Conservation (phyloP, 2,329 filamentous ascomycete species). For the Decorospora gaudefroyi region DNA sequence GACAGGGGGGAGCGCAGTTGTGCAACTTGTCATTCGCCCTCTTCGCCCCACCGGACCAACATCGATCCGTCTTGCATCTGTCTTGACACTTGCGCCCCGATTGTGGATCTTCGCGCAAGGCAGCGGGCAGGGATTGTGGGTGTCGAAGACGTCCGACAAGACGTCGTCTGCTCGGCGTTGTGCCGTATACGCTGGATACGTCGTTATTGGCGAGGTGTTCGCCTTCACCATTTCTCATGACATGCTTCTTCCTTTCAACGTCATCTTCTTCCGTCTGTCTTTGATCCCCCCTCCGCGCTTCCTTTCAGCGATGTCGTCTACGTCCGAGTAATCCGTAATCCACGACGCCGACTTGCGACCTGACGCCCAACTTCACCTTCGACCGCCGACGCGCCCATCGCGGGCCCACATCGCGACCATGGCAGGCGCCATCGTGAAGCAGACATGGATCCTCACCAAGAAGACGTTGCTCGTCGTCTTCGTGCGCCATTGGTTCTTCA, state of each 20-base stretch:
- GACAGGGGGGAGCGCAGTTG: constrained; percentile 1
- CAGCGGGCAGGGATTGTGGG: constrained; percentile 16
- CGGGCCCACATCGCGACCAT: constrained; percentile 23
- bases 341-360: neutral
- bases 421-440: constrained; percentile 49
- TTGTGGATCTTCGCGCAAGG: constrained; percentile 21
- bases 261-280: constrained; percentile 1
- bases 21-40: constrained; percentile 13
- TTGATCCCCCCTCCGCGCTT: constrained; percentile 5
- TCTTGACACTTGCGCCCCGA: constrained; percentile 4
- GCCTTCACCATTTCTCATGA: constrained; percentile 10
- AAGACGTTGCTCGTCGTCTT: constrained; percentile 63
- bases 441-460: constrained; percentile 61
- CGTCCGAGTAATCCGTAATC: neutral
- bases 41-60: constrained; percentile 15
- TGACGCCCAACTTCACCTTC: neutral
- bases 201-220: constrained; percentile 11
- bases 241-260: neutral
- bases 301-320: neutral
- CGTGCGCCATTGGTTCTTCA: constrained; percentile 59
- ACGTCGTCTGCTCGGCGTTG: constrained; percentile 15
- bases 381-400: constrained; percentile 18
- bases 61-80: constrained; percentile 16
- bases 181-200: constrained; percentile 16
- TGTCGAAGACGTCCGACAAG: constrained; percentile 22